Conservation (phyloP, 768 basidiomycete genomes). For the Trametes gibbosa region DNA sequence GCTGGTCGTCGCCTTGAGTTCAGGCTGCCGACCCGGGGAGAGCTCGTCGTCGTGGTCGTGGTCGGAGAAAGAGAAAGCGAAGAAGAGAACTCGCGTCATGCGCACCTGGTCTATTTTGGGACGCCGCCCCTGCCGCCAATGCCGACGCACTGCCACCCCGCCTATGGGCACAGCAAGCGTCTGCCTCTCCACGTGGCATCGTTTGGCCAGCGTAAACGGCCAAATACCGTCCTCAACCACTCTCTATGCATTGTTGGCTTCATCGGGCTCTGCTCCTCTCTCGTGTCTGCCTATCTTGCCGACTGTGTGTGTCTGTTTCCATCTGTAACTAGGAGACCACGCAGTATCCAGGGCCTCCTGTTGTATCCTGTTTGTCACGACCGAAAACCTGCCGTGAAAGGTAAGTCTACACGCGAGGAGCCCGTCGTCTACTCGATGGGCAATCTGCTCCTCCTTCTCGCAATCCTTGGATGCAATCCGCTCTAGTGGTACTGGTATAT, state of each 20-base stretch:
- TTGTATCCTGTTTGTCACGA: background rate
- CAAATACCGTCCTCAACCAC: background rate
- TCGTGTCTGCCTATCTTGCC: background rate
- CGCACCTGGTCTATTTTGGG: background rate
- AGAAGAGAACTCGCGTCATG: conserved; percentile 2
- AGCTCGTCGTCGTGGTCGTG: background rate
- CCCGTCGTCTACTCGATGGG: background rate
- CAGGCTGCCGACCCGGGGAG: too few species aligned
- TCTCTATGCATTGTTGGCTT: background rate
- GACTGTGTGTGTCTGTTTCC: background rate
- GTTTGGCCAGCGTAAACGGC: background rate
- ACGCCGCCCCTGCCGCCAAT: conserved; percentile 6
- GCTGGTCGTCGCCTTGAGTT: too few species aligned
- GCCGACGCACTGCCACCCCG: conserved; percentile 4
- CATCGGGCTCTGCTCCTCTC: background rate
- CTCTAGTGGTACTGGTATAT: background rate
- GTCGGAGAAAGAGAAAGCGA: background rate
- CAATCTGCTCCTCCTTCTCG: conserved; percentile 7
- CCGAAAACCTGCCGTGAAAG: conserved; percentile 8
- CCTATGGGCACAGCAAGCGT: background rate
- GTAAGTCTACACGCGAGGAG: background rate
- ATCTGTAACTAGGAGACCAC: conserved; percentile 4
- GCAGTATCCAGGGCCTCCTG: background rate
- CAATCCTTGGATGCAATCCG: conserved; percentile 11
- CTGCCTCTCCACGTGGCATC: background rate